These are phyloP conservation scores for Scedosporium minutisporum DNA, from an alignment of 2,329 filamentous ascomycete species.

Conservation along the genomic window DNA sequence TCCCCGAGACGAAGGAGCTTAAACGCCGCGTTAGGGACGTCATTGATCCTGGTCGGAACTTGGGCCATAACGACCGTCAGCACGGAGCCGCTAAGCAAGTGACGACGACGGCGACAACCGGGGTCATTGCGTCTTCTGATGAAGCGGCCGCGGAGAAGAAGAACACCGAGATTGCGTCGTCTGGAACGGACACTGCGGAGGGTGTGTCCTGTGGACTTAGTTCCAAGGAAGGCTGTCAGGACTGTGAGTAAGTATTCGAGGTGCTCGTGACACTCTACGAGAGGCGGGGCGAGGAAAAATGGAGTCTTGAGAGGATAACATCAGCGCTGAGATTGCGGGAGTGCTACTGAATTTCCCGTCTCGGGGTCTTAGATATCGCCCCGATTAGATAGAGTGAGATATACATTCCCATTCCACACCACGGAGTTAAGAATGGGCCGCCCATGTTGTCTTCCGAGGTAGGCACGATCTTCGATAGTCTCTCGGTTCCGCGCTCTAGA, in stretches of 20 bases:
- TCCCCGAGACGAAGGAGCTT: constrained; percentile 87
- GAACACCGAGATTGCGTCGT: background rate
- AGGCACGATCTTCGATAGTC: too few species aligned
- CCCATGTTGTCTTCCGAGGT: too few species aligned
- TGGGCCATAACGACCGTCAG: constrained; percentile 71
- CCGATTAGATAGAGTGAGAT: too few species aligned
- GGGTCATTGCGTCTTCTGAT: background rate
- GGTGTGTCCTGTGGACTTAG: background rate
- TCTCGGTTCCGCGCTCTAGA: too few species aligned
- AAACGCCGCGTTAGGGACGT: constrained; percentile 77
- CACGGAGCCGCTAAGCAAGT: constrained; percentile 14
- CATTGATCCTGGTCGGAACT: constrained; percentile 64
- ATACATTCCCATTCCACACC: too few species aligned
- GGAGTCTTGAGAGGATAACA: background rate
- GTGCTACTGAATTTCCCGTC: too few species aligned
- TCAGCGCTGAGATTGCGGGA: too few species aligned
- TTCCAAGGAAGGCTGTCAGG: background rate
- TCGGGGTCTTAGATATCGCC: too few species aligned
- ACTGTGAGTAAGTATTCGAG: background rate
- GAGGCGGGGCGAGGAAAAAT: background rate
- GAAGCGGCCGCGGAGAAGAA: background rate
- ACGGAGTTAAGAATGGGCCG: too few species aligned
- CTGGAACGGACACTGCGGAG: background rate
- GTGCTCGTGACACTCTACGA: too few species aligned
- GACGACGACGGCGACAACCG: background rate